Conservation (phyloP, 2,329 filamentous ascomycete genomes). For the Dendryphion nanum region DNA sequence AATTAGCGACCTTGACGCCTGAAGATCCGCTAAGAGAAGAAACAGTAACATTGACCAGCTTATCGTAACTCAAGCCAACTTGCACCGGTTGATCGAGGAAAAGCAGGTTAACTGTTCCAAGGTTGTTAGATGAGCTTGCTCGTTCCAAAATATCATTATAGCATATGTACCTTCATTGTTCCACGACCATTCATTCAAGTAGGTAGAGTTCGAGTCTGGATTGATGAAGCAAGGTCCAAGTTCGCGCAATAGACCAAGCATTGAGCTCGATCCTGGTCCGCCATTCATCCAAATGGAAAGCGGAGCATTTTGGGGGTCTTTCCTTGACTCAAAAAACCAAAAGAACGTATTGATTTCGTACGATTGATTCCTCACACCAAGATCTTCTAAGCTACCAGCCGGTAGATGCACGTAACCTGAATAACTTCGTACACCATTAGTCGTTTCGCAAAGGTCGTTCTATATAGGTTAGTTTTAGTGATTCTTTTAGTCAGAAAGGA, state of each 20-base stretch:
- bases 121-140: conserved; percentile 3
- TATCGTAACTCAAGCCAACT: conserved; percentile 55
- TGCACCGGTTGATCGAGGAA: conserved; percentile 65
- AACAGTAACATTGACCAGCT: conserved; percentile 36
- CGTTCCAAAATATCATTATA: not conserved
- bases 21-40: conserved; percentile 18
- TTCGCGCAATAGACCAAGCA: conserved; percentile 35
- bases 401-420: conserved; percentile 61
- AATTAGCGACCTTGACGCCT: conserved; percentile 23
- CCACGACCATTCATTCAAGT: conserved; percentile 60
- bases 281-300: conserved; percentile 62
- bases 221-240: conserved; percentile 57
- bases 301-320: conserved; percentile 55
- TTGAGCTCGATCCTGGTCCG: conserved; percentile 42
- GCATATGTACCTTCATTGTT: conserved; percentile 53
- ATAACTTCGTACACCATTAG: conserved; percentile 56
- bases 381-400: conserved; percentile 41
- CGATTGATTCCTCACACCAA: conserved; percentile 40
- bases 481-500: not conserved
- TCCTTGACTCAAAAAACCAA: conserved; percentile 62
- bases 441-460: conserved; percentile 56
- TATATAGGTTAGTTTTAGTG: conserved; percentile 7
- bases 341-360: conserved; percentile 62
- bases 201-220: conserved; percentile 50
- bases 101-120: conserved; percentile 45